phyloP scores from a whole-genome alignment of 2,329 filamentous ascomycete species.

The Colletotrichum sp. region DNA sequence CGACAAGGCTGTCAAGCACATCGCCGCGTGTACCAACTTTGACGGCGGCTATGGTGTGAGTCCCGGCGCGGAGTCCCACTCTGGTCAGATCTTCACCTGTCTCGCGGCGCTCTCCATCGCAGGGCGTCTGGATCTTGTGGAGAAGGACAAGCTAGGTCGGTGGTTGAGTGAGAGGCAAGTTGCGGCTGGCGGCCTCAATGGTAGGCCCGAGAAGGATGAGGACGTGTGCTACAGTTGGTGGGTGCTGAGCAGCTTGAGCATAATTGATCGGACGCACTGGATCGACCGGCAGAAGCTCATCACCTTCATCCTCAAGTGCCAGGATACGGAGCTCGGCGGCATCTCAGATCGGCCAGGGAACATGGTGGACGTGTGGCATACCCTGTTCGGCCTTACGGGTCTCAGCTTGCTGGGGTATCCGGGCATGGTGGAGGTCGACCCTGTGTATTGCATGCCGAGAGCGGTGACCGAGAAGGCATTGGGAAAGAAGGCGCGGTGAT shows the following conservation, averaged over 20 bases:
- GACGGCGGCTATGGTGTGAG: slow-evolving; percentile 92
- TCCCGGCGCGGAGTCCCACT: slow-evolving; percentile 92
- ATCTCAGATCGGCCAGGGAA: slow-evolving; percentile 90
- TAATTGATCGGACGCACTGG: slow-evolving; percentile 90
- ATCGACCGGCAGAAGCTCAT: slow-evolving; percentile 84
- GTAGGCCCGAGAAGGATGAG: slow-evolving; percentile 91
- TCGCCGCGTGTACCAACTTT: slow-evolving; percentile 87
- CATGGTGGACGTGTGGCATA: slow-evolving; percentile 98
- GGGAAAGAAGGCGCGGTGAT: slow-evolving; percentile 18
- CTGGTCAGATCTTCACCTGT: slow-evolving; percentile 95
- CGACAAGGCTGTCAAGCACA: slow-evolving; percentile 77
- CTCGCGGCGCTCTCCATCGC: slow-evolving; percentile 87
- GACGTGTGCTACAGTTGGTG: slow-evolving; percentile 99
- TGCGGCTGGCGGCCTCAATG: slow-evolving; percentile 87
- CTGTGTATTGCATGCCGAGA: slow-evolving; percentile 85
- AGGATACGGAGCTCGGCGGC: slow-evolving; percentile 84
- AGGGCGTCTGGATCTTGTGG: slow-evolving; percentile 79
- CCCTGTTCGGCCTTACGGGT: slow-evolving; percentile 86
- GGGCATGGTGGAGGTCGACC: slow-evolving; percentile 81
- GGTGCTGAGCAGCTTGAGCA: slow-evolving; percentile 90
- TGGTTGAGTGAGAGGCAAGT: slow-evolving; percentile 96
- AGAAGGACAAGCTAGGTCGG: slow-evolving; percentile 80
- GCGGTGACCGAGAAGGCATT: slow-evolving; percentile 66
- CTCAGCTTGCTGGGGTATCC: slow-evolving; percentile 83
- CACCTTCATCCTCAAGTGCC: slow-evolving; percentile 84